A percentile compares a stretch with the other conserved stretches of the same genome.
These are phyloP conservation scores for Crithidia acanthocephali DNA, from an alignment of 208 protist genomes.

Conservation along the genomic window DNA sequence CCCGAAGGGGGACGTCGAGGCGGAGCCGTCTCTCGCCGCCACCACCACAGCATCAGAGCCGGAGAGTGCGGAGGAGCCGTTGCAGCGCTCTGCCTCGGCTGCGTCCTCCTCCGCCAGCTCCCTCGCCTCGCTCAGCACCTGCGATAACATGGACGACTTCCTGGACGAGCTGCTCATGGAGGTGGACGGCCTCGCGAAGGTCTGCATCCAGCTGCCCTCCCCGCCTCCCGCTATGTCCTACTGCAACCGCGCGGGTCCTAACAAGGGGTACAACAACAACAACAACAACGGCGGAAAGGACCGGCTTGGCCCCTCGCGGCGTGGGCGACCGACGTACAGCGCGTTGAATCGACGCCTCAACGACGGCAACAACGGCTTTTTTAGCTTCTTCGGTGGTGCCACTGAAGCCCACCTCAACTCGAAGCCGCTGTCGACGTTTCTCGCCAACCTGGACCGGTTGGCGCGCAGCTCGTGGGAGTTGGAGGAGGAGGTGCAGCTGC, in stretches of 20 bases:
- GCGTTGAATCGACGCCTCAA: slow-evolving; percentile 30
- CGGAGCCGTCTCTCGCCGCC: not conserved
- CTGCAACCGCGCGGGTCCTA: slow-evolving; percentile 1
- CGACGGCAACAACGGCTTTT: slow-evolving; percentile 56
- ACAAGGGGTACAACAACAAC: not conserved
- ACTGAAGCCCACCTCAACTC: slow-evolving; percentile 63
- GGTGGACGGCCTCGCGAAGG: slow-evolving; percentile 45
- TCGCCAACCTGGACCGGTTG: slow-evolving; percentile 42
- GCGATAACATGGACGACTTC: slow-evolving; percentile 38
- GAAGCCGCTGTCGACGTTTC: slow-evolving; percentile 64
- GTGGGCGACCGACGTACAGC: slow-evolving; percentile 19
- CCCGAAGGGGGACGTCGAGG: not conserved
- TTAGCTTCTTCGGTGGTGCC: slow-evolving; percentile 70
- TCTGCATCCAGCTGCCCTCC: slow-evolving; percentile 58
- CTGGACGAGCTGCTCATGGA: slow-evolving; percentile 42
- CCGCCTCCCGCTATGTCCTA: slow-evolving; percentile 25
- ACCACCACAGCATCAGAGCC: not conserved
- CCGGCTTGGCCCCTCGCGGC: not conserved
- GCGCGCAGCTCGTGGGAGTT: slow-evolving; percentile 34
- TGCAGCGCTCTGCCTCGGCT: not conserved
- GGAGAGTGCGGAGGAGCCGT: not conserved
- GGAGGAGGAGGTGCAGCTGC: slow-evolving; percentile 59
- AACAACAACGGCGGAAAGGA: no score
- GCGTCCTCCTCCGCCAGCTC: slow-evolving; percentile 26
- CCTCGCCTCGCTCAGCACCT: slow-evolving; percentile 32